Conservation (phyloP, 345 rosid species). For the Murraya paniculata region DNA sequence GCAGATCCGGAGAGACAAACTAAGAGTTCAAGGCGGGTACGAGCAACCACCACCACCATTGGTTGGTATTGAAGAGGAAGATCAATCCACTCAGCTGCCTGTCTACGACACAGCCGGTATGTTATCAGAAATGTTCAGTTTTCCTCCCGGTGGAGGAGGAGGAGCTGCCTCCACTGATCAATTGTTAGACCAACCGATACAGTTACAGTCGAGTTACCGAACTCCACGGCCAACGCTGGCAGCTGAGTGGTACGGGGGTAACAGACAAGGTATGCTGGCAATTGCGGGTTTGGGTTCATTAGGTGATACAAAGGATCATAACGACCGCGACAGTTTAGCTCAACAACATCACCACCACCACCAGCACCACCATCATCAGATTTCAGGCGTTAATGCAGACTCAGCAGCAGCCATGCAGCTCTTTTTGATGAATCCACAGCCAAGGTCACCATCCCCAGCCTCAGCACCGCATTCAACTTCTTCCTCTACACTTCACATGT, state of each 20-base stretch:
- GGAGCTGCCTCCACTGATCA: conserved; percentile 28
- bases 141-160: conserved; percentile 38
- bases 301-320: conserved; percentile 34
- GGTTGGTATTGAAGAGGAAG: conserved; percentile 56
- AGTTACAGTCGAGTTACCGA: conserved; percentile 29
- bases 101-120: conserved; percentile 80
- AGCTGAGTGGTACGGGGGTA: conserved; percentile 48
- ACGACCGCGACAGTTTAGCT: conserved; percentile 27
- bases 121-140: conserved; percentile 95
- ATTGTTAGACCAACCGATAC: conserved; percentile 31
- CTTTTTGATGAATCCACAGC: conserved; percentile 81
- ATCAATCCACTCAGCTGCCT: conserved; percentile 40
- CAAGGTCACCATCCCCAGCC: conserved; percentile 65
- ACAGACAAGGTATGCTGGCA: conserved; percentile 28
- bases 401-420: conserved; percentile 93
- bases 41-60: conserved; percentile 41
- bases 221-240: conserved; percentile 12
- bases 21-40: conserved; percentile 44
- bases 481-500: conserved; percentile 84
- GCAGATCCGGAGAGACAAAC: conserved; percentile 73
- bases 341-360: conserved; percentile 36
- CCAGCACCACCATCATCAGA: conserved; percentile 49
- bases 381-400: conserved; percentile 64
- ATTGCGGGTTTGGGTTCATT: conserved; percentile 28
- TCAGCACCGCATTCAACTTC: conserved; percentile 41